Conservation (phyloP, 2,329 filamentous ascomycete genomes). For the Samsoniella hepiali region DNA sequence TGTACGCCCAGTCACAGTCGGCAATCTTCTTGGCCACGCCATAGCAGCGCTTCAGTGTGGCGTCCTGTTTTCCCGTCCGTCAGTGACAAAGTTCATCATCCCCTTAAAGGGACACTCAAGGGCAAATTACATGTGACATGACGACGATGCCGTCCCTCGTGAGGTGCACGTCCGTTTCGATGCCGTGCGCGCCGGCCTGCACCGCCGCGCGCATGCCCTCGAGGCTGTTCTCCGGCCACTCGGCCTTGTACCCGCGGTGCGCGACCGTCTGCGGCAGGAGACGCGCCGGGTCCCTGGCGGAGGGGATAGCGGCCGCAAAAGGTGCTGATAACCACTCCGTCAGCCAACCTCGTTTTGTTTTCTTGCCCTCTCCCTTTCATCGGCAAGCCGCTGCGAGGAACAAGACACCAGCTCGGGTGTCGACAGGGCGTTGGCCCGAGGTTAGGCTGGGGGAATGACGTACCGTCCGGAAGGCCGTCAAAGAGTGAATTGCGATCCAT, state of each 20-base stretch:
- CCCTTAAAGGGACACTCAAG: neutral
- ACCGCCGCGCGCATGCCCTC: slow-evolving; percentile 72
- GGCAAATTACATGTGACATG: slow-evolving; percentile 67
- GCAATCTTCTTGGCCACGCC: slow-evolving; percentile 68
- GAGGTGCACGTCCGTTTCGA: slow-evolving; percentile 87
- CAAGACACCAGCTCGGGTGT: neutral
- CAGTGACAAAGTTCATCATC: neutral
- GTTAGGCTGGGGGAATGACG: neutral
- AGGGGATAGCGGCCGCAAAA: slow-evolving; percentile 34
- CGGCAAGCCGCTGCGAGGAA: neutral
- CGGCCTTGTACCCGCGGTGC: slow-evolving; percentile 74
- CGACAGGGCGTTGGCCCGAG: neutral
- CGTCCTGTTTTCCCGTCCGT: slow-evolving; percentile 54
- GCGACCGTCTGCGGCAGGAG: slow-evolving; percentile 68
- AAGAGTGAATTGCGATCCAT: neutral
- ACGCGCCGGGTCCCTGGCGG: slow-evolving; percentile 26
- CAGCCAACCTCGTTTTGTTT: neutral
- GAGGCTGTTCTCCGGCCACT: slow-evolving; percentile 83
- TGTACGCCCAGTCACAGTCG: slow-evolving; percentile 73
- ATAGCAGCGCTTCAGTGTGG: slow-evolving; percentile 75
- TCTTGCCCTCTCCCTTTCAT: neutral
- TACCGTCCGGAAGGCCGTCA: slow-evolving; percentile 6
- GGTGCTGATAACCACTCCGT: slow-evolving; percentile 24
- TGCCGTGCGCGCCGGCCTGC: slow-evolving; percentile 68
- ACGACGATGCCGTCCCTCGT: slow-evolving; percentile 81